Conservation (phyloP, 1,139 yeast species). For the Blastobotrys indianensis region DNA sequence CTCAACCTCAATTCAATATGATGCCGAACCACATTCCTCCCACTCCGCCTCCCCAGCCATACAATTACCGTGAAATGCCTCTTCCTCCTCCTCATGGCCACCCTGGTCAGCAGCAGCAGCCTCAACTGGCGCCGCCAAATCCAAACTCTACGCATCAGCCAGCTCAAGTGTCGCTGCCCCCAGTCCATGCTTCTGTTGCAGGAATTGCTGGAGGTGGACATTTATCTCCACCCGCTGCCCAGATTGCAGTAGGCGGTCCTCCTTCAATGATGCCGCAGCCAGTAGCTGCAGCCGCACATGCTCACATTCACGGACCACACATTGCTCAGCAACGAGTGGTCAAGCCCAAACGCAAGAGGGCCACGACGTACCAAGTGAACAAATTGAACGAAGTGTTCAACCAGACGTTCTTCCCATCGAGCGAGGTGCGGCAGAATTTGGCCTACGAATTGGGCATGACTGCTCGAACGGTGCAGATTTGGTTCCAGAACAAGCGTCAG, state of each 20-base stretch:
- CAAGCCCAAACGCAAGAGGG: slow-evolving; percentile 35
- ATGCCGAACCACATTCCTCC: slow-evolving; percentile 1
- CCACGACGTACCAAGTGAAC: slow-evolving; percentile 33
- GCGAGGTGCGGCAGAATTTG: slow-evolving; percentile 32
- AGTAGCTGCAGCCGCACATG: slow-evolving; percentile 1
- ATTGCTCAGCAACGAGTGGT: slow-evolving; percentile 13
- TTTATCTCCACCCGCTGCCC: slow-evolving; percentile 2
- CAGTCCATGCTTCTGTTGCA: slow-evolving; percentile 8
- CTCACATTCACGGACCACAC: slow-evolving; percentile 1
- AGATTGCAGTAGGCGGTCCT: not conserved
- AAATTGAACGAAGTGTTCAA: slow-evolving; percentile 33
- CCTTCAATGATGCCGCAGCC: not conserved
- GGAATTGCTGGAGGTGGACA: not conserved
- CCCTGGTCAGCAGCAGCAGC: slow-evolving; percentile 8
- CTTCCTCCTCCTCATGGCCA: slow-evolving; percentile 2
- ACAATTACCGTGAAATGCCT: not conserved
- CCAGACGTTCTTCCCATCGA: slow-evolving; percentile 35
- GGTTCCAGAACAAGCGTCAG: slow-evolving; percentile 38
- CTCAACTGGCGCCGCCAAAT: slow-evolving; percentile 11
- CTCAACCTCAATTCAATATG: not conserved
- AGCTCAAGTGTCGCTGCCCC: slow-evolving; percentile 10
- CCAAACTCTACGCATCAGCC: slow-evolving; percentile 6
- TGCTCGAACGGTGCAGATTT: slow-evolving; percentile 37
- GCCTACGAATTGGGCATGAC: slow-evolving; percentile 38
- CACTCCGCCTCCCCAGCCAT: slow-evolving; percentile 5